Base-by-base conservation (phyloP, 176 grass and related monocot genomes). In the Olyra latifolia region DNA sequence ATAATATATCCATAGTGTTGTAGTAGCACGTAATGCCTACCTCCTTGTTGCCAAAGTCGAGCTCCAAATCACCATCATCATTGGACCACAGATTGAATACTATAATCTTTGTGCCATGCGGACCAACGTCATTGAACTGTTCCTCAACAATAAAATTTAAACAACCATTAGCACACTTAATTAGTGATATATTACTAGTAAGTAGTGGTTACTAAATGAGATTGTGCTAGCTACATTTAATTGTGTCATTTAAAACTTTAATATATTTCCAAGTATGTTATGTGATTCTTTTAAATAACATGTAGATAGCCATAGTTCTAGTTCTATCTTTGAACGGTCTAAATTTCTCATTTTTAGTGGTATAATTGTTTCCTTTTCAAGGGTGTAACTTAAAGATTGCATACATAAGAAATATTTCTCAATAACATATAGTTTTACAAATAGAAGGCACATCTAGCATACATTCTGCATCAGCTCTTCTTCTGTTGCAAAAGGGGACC, bases 51-150 rank as follows among this genome's bases (percentile, higher is more conserved):
- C 82, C 78, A 82, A 97, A 93, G 79, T 97, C 88, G 2, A 97
- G 91, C 83, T 97, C 94, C 72, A 93, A 60, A 67, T 91, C 55
- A 65, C 94, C 86, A 38, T 71, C 43, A 19, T 93, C 91, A 64
- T 87, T 93, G 24, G 67, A 82, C 94, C 94, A 97, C 76, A 93
- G 45, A 82, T 93, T 97, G 77, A 85, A 93, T 16, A 97, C 88
- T 57, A 93, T 80, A 89, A 97, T 89, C 83, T 91, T 97, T 66
- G 94, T 93, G 17, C 94, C 94, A 85, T 91, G 88, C 66, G 77
- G 69, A 35, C 94, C 91, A 74, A 97, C 93, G 44, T 91, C 86
- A 47, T 66, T 43, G 74, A 97, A 97, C 94, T 97, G 88, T 83
- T 74, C 40, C 23, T 76, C 38, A 76, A 63, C 16, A 52, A 87